Evolutionary conservation across 2,329 filamentous ascomycete species (phyloP), one percentile per base, ranked within the genome.

Genomic region (Penicillium frequentans): DNA sequence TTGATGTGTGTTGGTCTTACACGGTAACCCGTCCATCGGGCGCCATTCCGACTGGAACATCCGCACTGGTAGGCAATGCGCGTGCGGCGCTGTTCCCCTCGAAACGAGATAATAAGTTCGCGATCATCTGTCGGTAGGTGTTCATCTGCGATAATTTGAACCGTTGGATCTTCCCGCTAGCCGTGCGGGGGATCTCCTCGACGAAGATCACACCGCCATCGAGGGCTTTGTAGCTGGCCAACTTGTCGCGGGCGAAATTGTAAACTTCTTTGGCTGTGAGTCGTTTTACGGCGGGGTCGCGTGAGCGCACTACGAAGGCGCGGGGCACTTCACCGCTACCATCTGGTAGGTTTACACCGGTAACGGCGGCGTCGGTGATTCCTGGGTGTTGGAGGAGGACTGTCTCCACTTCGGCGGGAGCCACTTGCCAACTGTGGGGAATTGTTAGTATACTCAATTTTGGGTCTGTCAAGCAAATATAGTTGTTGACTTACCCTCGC

Each of bases 161-260:
- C 8, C 76, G 70, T 56, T 78, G 71, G 49, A 82, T 80, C 68
- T 83, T 83, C 14, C 81, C 81, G 56, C 79, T 80, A 0, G 78
- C 70, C 3, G 78, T 79, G 47, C 79, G 77, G 5, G 81, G 80
- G 33, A 83, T 79, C 27, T 75, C 68, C 45, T 80, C 75, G 14
- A 82, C 75, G 52, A 82, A 82, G 23, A 77, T 64, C 9, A 82
- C 74, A 0, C 79, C 79, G 6, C 77, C 77, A 9, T 78, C 78
- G 0, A 82, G 63, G 3, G 72, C 70, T 59, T 82, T 82, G 69
- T 81, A 82, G 52, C 75, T 77, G 8, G 79, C 78, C 24, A 83
- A 68, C 46, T 73, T 73, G 1, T 62, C 56, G 13, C 71, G 69
- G 13, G 77, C 67, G 57, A 75, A 79, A 11, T 66, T 63, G 51